phyloP scores from a whole-genome alignment of 768 basidiomycete species.

The Hysterangium stoloniferum region DNA sequence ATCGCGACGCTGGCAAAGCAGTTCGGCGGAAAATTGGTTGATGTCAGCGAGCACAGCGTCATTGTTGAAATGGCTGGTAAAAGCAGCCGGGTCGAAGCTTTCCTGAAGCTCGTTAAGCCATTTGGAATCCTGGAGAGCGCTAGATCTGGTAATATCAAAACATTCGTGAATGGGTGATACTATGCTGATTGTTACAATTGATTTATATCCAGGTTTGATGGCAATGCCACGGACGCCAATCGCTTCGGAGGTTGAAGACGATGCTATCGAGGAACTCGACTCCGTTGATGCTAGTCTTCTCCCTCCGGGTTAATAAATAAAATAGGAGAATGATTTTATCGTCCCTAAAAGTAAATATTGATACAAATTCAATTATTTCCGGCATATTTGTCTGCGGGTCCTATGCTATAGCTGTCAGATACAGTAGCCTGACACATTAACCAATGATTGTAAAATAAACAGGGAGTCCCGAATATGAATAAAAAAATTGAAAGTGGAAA shows the following conservation, averaged over 20 bases:
- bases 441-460: too few species aligned
- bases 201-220: constrained; percentile 71
- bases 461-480: too few species aligned
- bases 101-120: constrained; percentile 83
- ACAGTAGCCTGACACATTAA: too few species aligned
- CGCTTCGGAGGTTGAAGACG: constrained; percentile 45
- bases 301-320: constrained; percentile 80
- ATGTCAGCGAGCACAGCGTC: constrained; percentile 89
- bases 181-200: neutral
- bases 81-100: constrained; percentile 85
- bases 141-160: constrained; percentile 62
- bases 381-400: too few species aligned
- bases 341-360: too few species aligned
- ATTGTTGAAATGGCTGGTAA: constrained; percentile 95
- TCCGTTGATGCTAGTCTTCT: constrained; percentile 86
- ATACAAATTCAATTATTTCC: too few species aligned
- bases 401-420: too few species aligned
- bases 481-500: too few species aligned
- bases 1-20: constrained; percentile 77
- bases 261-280: constrained; percentile 41
- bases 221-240: constrained; percentile 98
- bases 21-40: constrained; percentile 90
- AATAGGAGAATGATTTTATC: too few species aligned
- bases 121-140: constrained; percentile 96
- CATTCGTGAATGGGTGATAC: neutral